A percentile compares a stretch with the other conserved stretches of the same genome.
Evolutionary conservation across 1,284 basidiomycete species (phyloP).

Genomic region (Microbotryum intermedium): DNA sequence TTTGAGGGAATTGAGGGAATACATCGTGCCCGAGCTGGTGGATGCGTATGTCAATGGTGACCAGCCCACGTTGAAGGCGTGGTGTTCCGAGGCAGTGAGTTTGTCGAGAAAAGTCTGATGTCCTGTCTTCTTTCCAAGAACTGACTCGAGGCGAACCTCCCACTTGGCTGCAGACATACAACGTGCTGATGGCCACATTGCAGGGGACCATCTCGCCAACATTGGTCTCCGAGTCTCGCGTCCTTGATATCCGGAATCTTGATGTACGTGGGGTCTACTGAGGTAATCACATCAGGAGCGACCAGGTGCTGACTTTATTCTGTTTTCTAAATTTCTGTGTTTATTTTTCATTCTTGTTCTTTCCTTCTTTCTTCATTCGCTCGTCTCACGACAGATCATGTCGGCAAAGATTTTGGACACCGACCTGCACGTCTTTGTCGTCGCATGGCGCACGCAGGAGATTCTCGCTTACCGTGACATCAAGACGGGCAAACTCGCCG

Average conservation of each 20-base stretch:
- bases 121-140: neutral
- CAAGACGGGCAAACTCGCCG: constrained; percentile 71
- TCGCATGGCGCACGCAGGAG: constrained; percentile 90
- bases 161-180: constrained; percentile 62
- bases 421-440: constrained; percentile 79
- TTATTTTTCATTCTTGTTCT: neutral
- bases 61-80: constrained; percentile 70
- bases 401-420: constrained; percentile 83
- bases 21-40: constrained; percentile 94
- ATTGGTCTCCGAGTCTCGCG: constrained; percentile 78
- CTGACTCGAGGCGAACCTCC: neutral
- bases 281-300: neutral
- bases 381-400: constrained; percentile 48
- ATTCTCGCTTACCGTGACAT: constrained; percentile 83
- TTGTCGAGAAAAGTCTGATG: neutral
- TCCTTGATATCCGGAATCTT: constrained; percentile 88
- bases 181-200: constrained; percentile 95
- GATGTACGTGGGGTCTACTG: constrained; percentile 55
- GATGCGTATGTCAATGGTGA: constrained; percentile 91
- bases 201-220: constrained; percentile 87
- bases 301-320: neutral
- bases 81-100: constrained; percentile 92
- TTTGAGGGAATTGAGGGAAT: constrained; percentile 85
- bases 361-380: too few species aligned
- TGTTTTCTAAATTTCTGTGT: too few species aligned